These are phyloP conservation scores for Pulveroboletus ravenelii DNA, from an alignment of 768 basidiomycete species.

Conservation along the genomic window DNA sequence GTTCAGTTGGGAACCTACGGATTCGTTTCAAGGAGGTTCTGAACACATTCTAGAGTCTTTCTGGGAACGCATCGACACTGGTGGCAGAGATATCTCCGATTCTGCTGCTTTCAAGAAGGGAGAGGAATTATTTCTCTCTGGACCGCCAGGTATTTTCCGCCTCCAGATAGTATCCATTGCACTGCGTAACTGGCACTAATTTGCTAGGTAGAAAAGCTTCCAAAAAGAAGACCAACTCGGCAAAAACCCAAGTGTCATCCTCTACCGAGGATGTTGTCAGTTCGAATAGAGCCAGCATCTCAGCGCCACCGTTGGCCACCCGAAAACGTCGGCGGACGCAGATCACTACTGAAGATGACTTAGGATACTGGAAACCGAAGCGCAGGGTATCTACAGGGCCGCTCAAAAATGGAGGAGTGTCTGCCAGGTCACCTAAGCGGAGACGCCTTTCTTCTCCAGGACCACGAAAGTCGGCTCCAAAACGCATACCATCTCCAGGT, in stretches of 20 bases:
- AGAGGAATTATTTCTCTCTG: conserved; percentile 50
- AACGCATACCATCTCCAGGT: conserved; percentile 21
- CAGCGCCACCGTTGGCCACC: conserved; percentile 14
- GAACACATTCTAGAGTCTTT: conserved; percentile 44
- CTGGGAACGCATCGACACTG: conserved; percentile 33
- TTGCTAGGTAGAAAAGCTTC: conserved; percentile 14
- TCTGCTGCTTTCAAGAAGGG: conserved; percentile 47
- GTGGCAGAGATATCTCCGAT: conserved; percentile 45
- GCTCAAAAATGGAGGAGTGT: conserved; percentile 4
- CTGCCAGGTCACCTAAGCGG: conserved; percentile 13
- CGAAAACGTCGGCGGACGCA: conserved; percentile 26
- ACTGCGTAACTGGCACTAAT: conserved; percentile 1
- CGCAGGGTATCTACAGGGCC: conserved; percentile 7
- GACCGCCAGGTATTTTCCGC: conserved; percentile 52
- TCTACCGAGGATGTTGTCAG: conserved; percentile 5
- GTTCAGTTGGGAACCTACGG: conserved; percentile 61
- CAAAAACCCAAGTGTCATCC: conserved; percentile 6
- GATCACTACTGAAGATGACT: conserved; percentile 3
- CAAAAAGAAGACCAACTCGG: conserved; percentile 16
- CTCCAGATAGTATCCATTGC: background rate
- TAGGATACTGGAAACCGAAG: conserved; percentile 7
- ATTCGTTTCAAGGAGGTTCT: conserved; percentile 53
- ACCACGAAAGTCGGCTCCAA: conserved; percentile 12
- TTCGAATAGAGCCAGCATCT: conserved; percentile 12
- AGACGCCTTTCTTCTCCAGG: conserved; percentile 30